Conservation (phyloP, 2,329 filamentous ascomycete species). For the Neonectria coccinea region DNA sequence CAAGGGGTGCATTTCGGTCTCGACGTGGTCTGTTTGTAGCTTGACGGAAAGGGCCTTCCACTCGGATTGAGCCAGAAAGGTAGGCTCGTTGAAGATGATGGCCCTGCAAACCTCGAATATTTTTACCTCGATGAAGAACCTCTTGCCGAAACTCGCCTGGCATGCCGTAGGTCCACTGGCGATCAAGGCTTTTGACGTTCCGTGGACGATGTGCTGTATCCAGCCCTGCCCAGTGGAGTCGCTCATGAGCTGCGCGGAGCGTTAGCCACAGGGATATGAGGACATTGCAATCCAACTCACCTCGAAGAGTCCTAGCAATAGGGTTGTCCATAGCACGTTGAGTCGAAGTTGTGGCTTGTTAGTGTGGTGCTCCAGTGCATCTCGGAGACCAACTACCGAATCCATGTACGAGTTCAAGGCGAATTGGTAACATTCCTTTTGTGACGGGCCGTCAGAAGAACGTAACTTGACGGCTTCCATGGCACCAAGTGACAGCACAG, state of each 20-base stretch:
- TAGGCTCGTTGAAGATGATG: conserved; percentile 48
- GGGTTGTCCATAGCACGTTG: conserved; percentile 50
- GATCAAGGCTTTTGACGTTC: conserved; percentile 48
- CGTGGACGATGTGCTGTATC: conserved; percentile 51
- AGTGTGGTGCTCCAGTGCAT: conserved; percentile 23
- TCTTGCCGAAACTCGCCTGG: conserved; percentile 34
- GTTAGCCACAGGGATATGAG: background rate
- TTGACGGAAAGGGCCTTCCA: conserved; percentile 37
- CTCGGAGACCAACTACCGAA: conserved; percentile 42
- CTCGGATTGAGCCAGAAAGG: conserved; percentile 40
- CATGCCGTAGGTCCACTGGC: conserved; percentile 46
- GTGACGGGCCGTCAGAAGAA: conserved; percentile 7
- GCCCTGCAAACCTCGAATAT: conserved; percentile 50
- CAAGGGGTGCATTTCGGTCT: background rate
- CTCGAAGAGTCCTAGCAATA: conserved; percentile 51
- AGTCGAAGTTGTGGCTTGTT: conserved; percentile 10
- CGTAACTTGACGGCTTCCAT: conserved; percentile 45
- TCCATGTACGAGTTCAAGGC: conserved; percentile 45
- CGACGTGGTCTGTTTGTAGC: background rate
- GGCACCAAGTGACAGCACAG: conserved; percentile 48
- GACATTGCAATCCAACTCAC: conserved; percentile 25
- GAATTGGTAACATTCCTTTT: conserved; percentile 8
- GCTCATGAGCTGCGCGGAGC: conserved; percentile 45
- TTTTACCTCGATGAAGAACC: conserved; percentile 48
- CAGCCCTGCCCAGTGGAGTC: conserved; percentile 49